phyloP scores from a whole-genome alignment of 2,329 filamentous ascomycete genomes.

The Bipolaris bicolor region DNA sequence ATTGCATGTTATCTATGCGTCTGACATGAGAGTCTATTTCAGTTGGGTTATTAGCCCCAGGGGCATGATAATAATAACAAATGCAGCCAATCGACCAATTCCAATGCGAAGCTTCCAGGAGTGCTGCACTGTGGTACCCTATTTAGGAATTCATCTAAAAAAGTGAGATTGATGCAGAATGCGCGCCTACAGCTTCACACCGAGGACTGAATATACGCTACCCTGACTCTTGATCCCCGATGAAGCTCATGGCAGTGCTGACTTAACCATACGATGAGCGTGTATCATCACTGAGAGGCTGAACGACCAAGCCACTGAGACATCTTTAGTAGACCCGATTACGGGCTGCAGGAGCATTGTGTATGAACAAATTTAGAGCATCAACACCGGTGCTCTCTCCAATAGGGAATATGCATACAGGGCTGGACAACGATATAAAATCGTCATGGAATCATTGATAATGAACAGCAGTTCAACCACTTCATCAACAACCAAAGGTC shows the following conservation, averaged over 20 bases:
- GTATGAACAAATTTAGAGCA: background rate
- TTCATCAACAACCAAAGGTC: background rate
- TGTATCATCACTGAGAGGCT: background rate
- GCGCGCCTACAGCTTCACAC: slow-evolving; percentile 1
- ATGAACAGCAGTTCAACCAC: background rate
- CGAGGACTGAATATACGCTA: background rate
- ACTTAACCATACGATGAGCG: slow-evolving; percentile 5
- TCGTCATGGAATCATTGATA: background rate
- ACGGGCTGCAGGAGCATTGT: background rate
- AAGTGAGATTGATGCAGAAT: background rate
- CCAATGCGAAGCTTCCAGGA: background rate
- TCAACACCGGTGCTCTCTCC: background rate
- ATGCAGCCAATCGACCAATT: background rate
- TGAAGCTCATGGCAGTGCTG: slow-evolving; percentile 7
- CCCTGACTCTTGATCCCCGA: background rate
- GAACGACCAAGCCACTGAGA: background rate
- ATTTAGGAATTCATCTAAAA: background rate
- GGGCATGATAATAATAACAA: background rate
- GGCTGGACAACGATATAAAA: background rate
- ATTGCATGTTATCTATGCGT: background rate
- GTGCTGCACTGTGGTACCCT: background rate
- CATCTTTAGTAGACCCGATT: background rate
- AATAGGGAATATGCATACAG: background rate
- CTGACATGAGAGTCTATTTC: background rate
- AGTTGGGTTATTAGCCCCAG: background rate